Percentiles rank a stretch among this genome's conserved stretches.
These are phyloP conservation scores for Rostrohypoxylon terebratum DNA, from an alignment of 495 filamentous ascomycete genomes.

Conservation along the genomic window DNA sequence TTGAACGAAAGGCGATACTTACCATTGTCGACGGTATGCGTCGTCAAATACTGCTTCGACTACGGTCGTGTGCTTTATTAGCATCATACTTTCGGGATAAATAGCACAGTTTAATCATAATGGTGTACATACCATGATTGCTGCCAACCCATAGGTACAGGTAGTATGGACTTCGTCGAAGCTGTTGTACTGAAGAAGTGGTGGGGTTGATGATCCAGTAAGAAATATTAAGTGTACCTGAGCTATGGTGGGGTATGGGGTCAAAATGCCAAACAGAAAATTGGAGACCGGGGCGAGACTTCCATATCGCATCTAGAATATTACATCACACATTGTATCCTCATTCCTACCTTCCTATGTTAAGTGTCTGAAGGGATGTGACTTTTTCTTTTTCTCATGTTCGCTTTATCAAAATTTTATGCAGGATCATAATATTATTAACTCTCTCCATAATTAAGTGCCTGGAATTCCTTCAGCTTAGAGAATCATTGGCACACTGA, in stretches of 20 bases:
- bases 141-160: constrained; percentile 30
- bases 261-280: constrained; percentile 11
- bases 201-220: constrained; percentile 39
- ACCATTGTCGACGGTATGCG: constrained; percentile 90
- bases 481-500: background rate
- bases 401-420: background rate
- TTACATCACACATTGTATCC: constrained; percentile 1
- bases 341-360: background rate
- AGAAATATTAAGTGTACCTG: constrained; percentile 8
- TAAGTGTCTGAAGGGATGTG: background rate
- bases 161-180: constrained; percentile 9
- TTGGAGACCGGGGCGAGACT: constrained; percentile 11
- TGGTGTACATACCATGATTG: constrained; percentile 34
- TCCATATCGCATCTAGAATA: background rate
- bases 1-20: constrained; percentile 35
- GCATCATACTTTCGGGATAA: background rate
- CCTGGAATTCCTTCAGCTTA: background rate
- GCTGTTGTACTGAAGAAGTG: constrained; percentile 16
- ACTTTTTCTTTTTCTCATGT: background rate
- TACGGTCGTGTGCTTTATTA: constrained; percentile 50
- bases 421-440: background rate
- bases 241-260: constrained; percentile 32
- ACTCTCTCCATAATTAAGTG: background rate
- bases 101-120: background rate
- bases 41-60: constrained; percentile 98